These are phyloP conservation scores for Yarrowia deformans DNA, from an alignment of 805 yeast species.

Conservation along the genomic window DNA sequence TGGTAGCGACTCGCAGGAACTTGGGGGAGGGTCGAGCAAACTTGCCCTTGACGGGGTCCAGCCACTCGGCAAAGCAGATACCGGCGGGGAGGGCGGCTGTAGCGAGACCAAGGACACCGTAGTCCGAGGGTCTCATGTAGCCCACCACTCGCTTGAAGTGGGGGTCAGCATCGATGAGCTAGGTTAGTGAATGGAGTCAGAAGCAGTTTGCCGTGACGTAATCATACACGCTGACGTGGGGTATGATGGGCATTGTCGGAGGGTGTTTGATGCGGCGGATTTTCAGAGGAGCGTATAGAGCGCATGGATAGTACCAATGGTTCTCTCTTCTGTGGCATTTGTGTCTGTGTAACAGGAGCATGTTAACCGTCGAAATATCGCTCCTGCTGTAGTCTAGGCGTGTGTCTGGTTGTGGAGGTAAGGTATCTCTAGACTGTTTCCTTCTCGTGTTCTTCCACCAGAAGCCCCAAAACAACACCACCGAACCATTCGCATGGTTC, in stretches of 20 bases:
- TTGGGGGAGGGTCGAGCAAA: constrained; percentile 60
- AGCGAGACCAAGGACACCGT: constrained; percentile 57
- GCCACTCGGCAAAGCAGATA: constrained; percentile 55
- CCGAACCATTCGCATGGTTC: not conserved
- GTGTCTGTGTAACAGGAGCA: no score
- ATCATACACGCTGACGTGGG: not conserved
- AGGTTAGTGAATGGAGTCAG: constrained; percentile 3
- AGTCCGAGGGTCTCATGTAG: constrained; percentile 75
- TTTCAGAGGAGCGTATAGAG: no score
- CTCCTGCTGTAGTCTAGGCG: not conserved
- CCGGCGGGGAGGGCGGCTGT: constrained; percentile 61
- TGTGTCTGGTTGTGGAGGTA: not conserved
- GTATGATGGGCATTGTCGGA: not conserved
- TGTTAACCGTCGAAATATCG: no score
- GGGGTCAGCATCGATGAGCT: constrained; percentile 81
- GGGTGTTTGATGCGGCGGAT: no score
- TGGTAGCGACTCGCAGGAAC: constrained; percentile 65
- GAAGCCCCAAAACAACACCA: not conserved
- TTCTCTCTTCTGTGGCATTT: not conserved
- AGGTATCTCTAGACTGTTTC: not conserved
- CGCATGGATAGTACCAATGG: no score
- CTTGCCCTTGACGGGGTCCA: constrained; percentile 59
- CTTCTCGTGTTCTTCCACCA: not conserved
- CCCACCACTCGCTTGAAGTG: constrained; percentile 73
- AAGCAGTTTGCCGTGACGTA: not conserved